Evolutionary conservation across 2,329 filamentous ascomycete species (phyloP).

Genomic region (Diaporthe caulivora): DNA sequence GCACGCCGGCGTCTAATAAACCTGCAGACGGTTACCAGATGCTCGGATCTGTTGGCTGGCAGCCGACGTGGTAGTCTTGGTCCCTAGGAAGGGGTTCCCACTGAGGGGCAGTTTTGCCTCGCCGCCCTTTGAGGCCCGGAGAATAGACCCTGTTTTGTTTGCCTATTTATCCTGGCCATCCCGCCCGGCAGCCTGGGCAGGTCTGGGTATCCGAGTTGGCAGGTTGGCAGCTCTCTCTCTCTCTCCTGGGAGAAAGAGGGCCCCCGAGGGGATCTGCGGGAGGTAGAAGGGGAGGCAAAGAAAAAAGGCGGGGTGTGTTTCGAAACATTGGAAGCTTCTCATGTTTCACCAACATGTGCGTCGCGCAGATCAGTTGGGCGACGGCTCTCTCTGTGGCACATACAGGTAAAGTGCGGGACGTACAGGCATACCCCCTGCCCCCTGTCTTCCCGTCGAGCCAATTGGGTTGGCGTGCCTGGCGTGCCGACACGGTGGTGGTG

Average conservation of each 20-base stretch:
- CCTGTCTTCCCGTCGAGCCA: background rate
- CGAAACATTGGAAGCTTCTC: conserved; percentile 30
- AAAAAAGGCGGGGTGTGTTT: conserved; percentile 1
- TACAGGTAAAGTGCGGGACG: background rate
- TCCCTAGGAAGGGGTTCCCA: conserved; percentile 1
- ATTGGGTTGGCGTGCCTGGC: background rate
- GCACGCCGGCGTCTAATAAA: background rate
- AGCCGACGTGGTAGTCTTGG: background rate
- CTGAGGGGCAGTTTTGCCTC: background rate
- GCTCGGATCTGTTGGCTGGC: conserved; percentile 17
- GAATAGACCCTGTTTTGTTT: conserved; percentile 4
- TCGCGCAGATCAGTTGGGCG: conserved; percentile 13
- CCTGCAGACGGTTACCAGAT: conserved; percentile 5
- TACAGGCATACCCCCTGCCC: background rate
- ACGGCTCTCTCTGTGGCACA: background rate
- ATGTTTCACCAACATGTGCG: conserved; percentile 25
- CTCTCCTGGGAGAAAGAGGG: background rate
- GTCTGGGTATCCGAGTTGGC: background rate
- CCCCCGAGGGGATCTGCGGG: background rate
- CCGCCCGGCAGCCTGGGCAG: background rate
- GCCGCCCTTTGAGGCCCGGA: background rate
- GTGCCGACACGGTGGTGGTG: background rate
- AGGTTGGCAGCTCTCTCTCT: background rate
- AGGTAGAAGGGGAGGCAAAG: background rate
- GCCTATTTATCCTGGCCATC: conserved; percentile 5